Evolutionary conservation across 352 stramenopile genomes (phyloP).

Genomic region (Thraustochytrium sp.): DNA sequence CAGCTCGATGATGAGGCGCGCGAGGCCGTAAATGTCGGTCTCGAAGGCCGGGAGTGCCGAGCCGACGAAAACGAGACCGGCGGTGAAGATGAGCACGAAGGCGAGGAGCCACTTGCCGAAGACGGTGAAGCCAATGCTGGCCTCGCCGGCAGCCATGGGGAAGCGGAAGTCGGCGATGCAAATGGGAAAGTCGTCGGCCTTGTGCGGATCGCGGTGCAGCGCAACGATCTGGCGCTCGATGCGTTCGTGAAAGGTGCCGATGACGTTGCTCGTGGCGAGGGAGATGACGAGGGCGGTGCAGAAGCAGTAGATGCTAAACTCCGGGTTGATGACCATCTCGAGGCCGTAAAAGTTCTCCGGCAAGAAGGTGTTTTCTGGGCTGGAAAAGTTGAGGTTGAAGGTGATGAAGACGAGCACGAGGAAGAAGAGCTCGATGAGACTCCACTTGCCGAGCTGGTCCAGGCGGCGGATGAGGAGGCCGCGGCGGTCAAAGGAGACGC

Average conservation of each 20-base stretch:
- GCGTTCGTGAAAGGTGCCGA: neutral
- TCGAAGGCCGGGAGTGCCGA: neutral
- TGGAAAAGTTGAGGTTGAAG: neutral
- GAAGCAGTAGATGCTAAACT: neutral
- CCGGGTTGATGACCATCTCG: neutral
- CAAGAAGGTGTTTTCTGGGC: neutral
- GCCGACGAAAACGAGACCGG: neutral
- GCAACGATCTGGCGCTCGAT: neutral
- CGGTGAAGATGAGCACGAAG: neutral
- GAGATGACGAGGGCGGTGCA: neutral
- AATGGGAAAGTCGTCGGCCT: neutral
- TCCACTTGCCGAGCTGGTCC: slow-evolving; percentile 1
- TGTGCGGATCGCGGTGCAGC: neutral
- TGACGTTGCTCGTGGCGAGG: neutral
- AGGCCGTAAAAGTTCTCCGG: neutral
- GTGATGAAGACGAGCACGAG: neutral
- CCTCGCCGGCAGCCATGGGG: neutral
- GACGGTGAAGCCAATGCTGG: neutral
- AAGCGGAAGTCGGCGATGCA: neutral
- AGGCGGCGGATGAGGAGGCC: neutral
- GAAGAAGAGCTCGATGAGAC: slow-evolving; percentile 7
- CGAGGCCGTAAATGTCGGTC: neutral
- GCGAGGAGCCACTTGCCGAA: neutral
- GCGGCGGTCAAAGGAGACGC: neutral
- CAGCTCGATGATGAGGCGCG: neutral